Evolutionary conservation across 139 green algal species (phyloP).

Genomic region (Chlorokybus atmophyticus): DNA sequence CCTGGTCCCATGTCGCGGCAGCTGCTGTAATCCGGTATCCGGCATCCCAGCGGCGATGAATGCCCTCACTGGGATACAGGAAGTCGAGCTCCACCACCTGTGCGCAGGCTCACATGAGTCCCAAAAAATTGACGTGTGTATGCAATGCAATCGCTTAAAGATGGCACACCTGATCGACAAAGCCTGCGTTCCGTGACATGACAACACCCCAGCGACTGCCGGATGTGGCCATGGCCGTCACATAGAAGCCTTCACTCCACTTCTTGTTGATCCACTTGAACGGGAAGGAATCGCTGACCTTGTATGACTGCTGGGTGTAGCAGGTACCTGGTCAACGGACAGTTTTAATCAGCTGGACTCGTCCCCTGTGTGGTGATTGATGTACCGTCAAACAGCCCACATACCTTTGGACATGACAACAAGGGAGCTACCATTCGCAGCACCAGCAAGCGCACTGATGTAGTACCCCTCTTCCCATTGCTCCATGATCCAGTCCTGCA

Average conservation of each 20-base stretch:
- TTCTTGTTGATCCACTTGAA: slow-evolving; percentile 99
- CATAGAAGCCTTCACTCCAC: slow-evolving; percentile 99
- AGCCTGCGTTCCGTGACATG: slow-evolving; percentile 95
- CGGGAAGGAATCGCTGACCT: slow-evolving; percentile 94
- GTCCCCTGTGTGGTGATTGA: too few species aligned
- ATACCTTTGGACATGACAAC: slow-evolving; percentile 49
- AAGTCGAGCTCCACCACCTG: slow-evolving; percentile 98
- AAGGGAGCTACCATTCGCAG: slow-evolving; percentile 45
- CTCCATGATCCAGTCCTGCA: slow-evolving; percentile 95
- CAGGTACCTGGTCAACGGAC: slow-evolving; percentile 51
- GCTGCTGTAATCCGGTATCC: slow-evolving; percentile 93
- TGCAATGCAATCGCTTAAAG: too few species aligned
- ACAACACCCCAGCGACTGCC: slow-evolving; percentile 94
- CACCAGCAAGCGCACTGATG: slow-evolving; percentile 94
- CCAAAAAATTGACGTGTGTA: slow-evolving; percentile 1
- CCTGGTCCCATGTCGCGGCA: slow-evolving; percentile 86
- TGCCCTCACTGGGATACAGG: slow-evolving; percentile 93
- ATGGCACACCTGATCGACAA: slow-evolving; percentile 76
- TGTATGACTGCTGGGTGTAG: slow-evolving; percentile 99
- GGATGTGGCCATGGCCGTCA: slow-evolving; percentile 91
- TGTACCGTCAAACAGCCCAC: too few species aligned
- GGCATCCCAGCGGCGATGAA: slow-evolving; percentile 89
- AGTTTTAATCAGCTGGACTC: too few species aligned
- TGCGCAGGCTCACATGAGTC: too few species aligned
- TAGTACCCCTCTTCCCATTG: slow-evolving; percentile 99